Evolutionary conservation across 257 asterid genomes (phyloP), one percentile per base, ranked within the genome.

Genomic region (Marsdenia floribunda): DNA sequence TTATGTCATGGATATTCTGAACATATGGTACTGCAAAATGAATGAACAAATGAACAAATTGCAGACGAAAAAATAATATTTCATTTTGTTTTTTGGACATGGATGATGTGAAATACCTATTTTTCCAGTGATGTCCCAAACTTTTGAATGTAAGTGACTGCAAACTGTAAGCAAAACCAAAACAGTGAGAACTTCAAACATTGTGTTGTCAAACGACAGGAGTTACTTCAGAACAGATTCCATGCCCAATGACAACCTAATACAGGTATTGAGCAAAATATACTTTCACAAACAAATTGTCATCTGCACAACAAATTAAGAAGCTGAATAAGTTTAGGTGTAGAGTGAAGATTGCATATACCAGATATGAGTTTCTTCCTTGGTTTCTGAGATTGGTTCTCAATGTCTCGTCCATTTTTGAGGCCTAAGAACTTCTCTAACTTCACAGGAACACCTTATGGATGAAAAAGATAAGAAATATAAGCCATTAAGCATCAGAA

Each of bases 401-500:
- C 60, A 38, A 55, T 74, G n/a, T 40, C 71, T 61, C 54, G 76
- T 73, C 77, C 67, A 16, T 29, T 65, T 61, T 29, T 73, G 69
- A 35, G 64, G 53, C 65, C 76, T 22, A 50, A 69, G 29, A 73
- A 46, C 33, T 70, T 68, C 63, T 71, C 68, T 57, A 75, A 76
- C 50, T 63, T 79, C 38, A 49, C 40, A 68, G 86, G 86, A 38
- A 79, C 55, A 73, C 83, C 86, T 82, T 76, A 18, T 49, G 67
- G 42, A 78, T 46, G 33, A 77, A 57, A 73, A 38, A 0, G 29
- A 29, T 42, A 22, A 29, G 46, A 49, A 73, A 42, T 19, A 40
- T 73, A 44, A 50, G 58, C 42, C 22, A 16, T 58, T 57, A 9
- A 73, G 76, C 6, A 35, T 5, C 21, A 12, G 14, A 71, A 9